Base-by-base conservation (phyloP, 2,329 filamentous ascomycete genomes). In the Teratosphaeria pseudoeucalypti region DNA sequence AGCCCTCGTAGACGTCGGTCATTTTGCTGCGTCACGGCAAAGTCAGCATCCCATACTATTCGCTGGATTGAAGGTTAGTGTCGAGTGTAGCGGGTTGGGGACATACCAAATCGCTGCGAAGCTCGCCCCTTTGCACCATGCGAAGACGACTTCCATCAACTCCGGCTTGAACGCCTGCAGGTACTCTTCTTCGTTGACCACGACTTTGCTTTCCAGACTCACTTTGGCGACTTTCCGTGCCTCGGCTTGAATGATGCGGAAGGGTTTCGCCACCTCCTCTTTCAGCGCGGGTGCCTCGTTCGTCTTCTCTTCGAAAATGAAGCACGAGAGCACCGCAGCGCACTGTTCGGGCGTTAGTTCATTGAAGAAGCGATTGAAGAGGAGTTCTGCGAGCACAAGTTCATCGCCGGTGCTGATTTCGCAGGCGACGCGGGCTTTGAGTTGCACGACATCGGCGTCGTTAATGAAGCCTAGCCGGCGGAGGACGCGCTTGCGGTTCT, bases 311-410 rank as follows among this genome's bases (percentile, higher is more conserved):
- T 99, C 95, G 66, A 97, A 96, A 65, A 99, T 94, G 77, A 99
- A 97, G 70, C 90, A 92, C 68, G 90, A 95, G 61, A 99, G 81
- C 6, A 92, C 85, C 0, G 92, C 84, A 1, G 94, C 94, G 67
- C 87, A 89, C 65, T 92, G 83, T 73, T 97, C 92, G 0, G 94
- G 91, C 0, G 86, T 86, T 52, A 97, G 79, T 71, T 96, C 92
- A 72, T 97, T 99, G 82, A 99, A 99, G 81, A 96, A 97, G 47
- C 92, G 85, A 74, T 97, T 95, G 75, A 99, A 97, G 0, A 99
- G 82, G 32, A 99, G 81, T 74, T 99, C 94, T 12, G 89, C 91
- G 5, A 99, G 82, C 64, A 99, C 85, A 52, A 99, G 80, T 73
- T 99, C 95, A 70, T 99, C 94, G 39, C 92, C 94, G 0, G 92